Conservation (phyloP, 139 green algal species). For the Dunaliella primolecta region DNA sequence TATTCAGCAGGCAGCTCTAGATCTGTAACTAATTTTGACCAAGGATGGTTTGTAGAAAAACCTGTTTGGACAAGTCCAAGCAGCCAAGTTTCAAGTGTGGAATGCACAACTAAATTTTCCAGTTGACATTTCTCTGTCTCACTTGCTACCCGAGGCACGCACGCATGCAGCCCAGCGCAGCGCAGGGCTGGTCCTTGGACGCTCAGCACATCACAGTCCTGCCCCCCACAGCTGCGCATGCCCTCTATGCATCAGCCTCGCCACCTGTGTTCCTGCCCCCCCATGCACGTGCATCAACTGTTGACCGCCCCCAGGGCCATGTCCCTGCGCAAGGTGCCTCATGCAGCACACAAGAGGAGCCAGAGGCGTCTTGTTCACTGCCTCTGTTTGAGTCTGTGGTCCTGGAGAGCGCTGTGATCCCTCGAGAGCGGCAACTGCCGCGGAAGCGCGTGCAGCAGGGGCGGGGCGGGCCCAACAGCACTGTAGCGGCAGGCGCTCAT, state of each 20-base stretch:
- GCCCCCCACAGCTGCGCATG: neutral
- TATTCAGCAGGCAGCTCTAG: neutral
- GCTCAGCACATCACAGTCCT: neutral
- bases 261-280: neutral
- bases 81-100: too few species aligned
- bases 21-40: neutral
- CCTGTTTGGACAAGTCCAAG: too few species aligned
- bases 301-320: neutral
- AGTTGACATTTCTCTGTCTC: too few species aligned
- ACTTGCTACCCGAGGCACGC: too few species aligned
- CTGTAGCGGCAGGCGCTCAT: neutral
- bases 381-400: neutral
- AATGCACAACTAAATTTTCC: too few species aligned
- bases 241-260: neutral
- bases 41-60: neutral
- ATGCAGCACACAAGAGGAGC: neutral
- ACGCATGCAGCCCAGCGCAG: too few species aligned
- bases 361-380: neutral
- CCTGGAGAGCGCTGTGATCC: neutral
- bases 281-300: neutral
- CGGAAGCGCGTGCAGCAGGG: neutral
- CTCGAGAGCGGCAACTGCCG: neutral
- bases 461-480: neutral
- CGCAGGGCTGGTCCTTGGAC: too few species aligned
- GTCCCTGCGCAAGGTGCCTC: neutral